These are phyloP conservation scores for Cyathus striatus DNA, from an alignment of 768 basidiomycete species.

Conservation along the genomic window DNA sequence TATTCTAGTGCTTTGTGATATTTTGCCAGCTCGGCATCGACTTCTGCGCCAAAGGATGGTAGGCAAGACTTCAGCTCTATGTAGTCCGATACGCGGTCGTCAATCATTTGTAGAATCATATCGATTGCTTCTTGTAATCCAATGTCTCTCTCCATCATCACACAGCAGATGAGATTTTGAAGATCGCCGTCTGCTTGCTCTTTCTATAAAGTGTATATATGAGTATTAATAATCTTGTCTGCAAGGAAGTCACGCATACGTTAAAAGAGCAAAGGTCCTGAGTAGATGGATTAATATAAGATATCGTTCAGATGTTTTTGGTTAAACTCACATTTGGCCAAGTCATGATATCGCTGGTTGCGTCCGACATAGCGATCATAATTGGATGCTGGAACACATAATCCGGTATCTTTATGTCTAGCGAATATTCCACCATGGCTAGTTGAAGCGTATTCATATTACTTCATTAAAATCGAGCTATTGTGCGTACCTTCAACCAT, in stretches of 20 bases:
- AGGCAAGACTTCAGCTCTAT: conserved; percentile 12
- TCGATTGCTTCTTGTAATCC: conserved; percentile 20
- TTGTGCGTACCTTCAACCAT: conserved; percentile 12
- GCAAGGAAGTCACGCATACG: conserved; percentile 5
- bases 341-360: conserved; percentile 14
- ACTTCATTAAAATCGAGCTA: background rate
- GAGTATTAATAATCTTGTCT: background rate
- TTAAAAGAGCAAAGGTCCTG: conserved; percentile 19
- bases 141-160: conserved; percentile 15
- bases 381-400: conserved; percentile 12
- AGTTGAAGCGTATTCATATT: background rate
- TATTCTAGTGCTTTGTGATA: conserved; percentile 10
- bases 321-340: conserved; percentile 13
- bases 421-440: conserved; percentile 14
- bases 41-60: conserved; percentile 2
- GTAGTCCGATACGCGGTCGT: conserved; percentile 13
- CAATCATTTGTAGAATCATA: conserved; percentile 14
- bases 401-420: conserved; percentile 10
- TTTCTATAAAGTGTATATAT: conserved; percentile 11
- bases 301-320: background rate
- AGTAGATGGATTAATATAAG: background rate
- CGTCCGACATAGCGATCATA: conserved; percentile 11
- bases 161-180: conserved; percentile 18
- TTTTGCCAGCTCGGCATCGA: conserved; percentile 5
- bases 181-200: conserved; percentile 22